A percentile compares a stretch with the other conserved stretches of the same genome.
phyloP scores from a whole-genome alignment of 2,329 filamentous ascomycete genomes.

The Kalmusia sp. region DNA sequence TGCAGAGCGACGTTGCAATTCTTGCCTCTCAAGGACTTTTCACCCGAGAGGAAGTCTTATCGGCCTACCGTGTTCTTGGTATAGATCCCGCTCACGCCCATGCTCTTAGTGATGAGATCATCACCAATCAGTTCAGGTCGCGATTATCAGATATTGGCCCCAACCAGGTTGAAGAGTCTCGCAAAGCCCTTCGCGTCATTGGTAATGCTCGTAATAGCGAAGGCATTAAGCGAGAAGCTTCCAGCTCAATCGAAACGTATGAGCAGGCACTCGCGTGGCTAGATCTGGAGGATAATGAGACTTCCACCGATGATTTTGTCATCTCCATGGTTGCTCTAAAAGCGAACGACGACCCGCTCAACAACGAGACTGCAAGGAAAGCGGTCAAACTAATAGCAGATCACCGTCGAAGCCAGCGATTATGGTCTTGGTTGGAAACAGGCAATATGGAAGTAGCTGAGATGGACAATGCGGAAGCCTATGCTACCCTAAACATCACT shows the following conservation, averaged over 20 bases:
- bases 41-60: slow-evolving; percentile 62
- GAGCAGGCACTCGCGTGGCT: slow-evolving; percentile 70
- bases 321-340: slow-evolving; percentile 64
- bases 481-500: slow-evolving; percentile 53
- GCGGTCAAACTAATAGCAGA: slow-evolving; percentile 67
- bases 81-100: slow-evolving; percentile 53
- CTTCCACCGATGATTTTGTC: slow-evolving; percentile 64
- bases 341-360: slow-evolving; percentile 59
- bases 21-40: slow-evolving; percentile 66
- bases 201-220: slow-evolving; percentile 65
- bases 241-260: slow-evolving; percentile 66
- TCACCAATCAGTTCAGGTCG: slow-evolving; percentile 68
- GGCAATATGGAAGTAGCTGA: slow-evolving; percentile 57
- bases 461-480: slow-evolving; percentile 58
- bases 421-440: slow-evolving; percentile 61
- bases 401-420: slow-evolving; percentile 60
- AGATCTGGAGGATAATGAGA: slow-evolving; percentile 49
- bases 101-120: slow-evolving; percentile 62
- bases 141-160: slow-evolving; percentile 63
- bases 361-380: slow-evolving; percentile 59
- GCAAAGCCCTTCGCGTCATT: slow-evolving; percentile 65
- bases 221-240: slow-evolving; percentile 64
- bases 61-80: slow-evolving; percentile 67
- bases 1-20: slow-evolving; percentile 65
- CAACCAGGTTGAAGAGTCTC: slow-evolving; percentile 62